A percentile compares a stretch with the other conserved stretches of the same genome.
phyloP scores from a whole-genome alignment of 2,329 filamentous ascomycete genomes.

The Volutella citrinella region DNA sequence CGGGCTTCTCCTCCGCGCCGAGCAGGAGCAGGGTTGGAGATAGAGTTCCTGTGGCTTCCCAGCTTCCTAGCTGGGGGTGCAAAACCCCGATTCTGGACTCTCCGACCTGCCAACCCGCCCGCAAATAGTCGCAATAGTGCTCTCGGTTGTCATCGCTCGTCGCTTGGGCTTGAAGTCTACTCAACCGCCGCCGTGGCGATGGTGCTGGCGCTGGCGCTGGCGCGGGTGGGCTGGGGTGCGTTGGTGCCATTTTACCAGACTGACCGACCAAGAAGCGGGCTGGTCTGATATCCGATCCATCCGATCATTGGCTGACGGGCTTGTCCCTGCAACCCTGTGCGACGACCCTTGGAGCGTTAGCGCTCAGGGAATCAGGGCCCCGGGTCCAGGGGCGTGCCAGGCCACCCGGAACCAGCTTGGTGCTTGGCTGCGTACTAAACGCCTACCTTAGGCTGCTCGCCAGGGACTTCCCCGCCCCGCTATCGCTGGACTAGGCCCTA shows the following conservation, averaged over 20 bases:
- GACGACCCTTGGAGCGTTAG: slow-evolving; percentile 22
- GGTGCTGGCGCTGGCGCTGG: slow-evolving; percentile 8
- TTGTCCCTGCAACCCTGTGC: no score
- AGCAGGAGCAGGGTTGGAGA: slow-evolving; percentile 8
- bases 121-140: not conserved
- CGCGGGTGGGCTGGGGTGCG: slow-evolving; percentile 5
- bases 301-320: no score
- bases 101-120: slow-evolving; percentile 10
- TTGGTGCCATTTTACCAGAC: not conserved
- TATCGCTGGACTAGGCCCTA: no score
- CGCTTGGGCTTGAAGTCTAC: not conserved
- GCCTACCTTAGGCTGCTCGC: no score
- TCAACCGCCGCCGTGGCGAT: slow-evolving; percentile 1
- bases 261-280: slow-evolving; percentile 4
- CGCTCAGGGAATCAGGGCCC: slow-evolving; percentile 18
- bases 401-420: no score
- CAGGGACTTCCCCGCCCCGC: no score
- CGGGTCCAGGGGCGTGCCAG: no score
- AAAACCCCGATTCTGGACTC: no score
- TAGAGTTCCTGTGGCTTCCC: slow-evolving; percentile 14
- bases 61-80: no score
- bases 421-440: no score
- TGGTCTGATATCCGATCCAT: no score
- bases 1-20: slow-evolving; percentile 13
- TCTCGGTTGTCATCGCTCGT: no score